Conservation (phyloP, 179 eudicot genomes). For the Beta lomatogona region DNA sequence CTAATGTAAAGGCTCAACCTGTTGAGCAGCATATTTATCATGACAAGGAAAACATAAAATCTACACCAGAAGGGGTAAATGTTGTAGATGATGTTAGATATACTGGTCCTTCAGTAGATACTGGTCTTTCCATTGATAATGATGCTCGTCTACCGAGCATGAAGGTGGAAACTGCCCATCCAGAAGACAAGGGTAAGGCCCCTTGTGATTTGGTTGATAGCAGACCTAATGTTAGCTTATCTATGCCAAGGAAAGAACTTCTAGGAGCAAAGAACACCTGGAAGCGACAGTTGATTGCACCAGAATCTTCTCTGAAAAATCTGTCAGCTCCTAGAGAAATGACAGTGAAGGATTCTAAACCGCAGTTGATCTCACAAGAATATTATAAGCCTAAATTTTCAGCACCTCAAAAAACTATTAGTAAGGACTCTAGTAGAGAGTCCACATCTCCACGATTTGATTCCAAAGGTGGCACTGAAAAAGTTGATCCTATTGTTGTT, state of each 20-base stretch:
- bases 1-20: slow-evolving; percentile 22
- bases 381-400: not conserved
- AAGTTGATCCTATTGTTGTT: slow-evolving; percentile 24
- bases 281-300: slow-evolving; percentile 27
- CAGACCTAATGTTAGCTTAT: slow-evolving; percentile 29
- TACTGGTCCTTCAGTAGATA: slow-evolving; percentile 21
- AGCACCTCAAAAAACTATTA: slow-evolving; percentile 11
- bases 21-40: slow-evolving; percentile 14
- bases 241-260: slow-evolving; percentile 27
- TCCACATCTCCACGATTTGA: slow-evolving; percentile 21
- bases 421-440: slow-evolving; percentile 16
- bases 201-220: slow-evolving; percentile 26
- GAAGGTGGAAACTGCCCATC: slow-evolving; percentile 17
- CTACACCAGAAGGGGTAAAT: slow-evolving; percentile 24
- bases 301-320: slow-evolving; percentile 17
- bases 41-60: slow-evolving; percentile 22
- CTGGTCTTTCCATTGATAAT: slow-evolving; percentile 15
- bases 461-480: slow-evolving; percentile 15
- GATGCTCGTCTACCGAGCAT: slow-evolving; percentile 15
- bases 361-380: slow-evolving; percentile 10
- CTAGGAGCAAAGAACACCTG: slow-evolving; percentile 30
- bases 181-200: slow-evolving; percentile 32
- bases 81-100: slow-evolving; percentile 21
- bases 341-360: slow-evolving; percentile 3
- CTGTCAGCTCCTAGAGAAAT: slow-evolving; percentile 5